Base-by-base conservation (phyloP, 345 rosid species). In the Bruguiera gymnorhiza region DNA sequence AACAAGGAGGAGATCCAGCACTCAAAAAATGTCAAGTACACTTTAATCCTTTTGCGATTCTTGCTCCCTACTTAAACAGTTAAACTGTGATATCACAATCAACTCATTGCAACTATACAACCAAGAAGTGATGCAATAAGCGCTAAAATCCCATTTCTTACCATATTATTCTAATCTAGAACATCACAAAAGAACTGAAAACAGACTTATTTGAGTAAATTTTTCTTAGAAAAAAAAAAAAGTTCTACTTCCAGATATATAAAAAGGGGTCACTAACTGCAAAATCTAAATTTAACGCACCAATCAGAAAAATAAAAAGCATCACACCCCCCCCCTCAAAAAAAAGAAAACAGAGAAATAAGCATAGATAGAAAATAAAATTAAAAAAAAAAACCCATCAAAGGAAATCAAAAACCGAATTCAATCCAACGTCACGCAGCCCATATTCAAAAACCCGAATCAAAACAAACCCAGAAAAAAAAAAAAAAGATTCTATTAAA, bases 361-460 rank as follows among this genome's bases (percentile, higher is more conserved):
- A 20, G 46, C 18, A 59, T 23, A 58, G 34, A 6, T n/a, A 26
- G 59, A 1, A 26, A 20, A 31, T 43, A 36, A 65, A 24, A 24
- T 24, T 24, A 24, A 63, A 62, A 68, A 62, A 34, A 9, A 19
- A 53, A 24, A 63, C 65, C 66, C 63, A 37, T 70, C 15, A 34
- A 59, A 76, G 39, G 30, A 70, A 76, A 75, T 53, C 5, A 60
- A 65, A 75, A 78, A 59, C 59, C 68, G 70, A 67, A 72, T 29
- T 72, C 63, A 73, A 60, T 65, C 65, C 77, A 27, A 50, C 18
- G 36, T 59, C 31, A 0, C 32, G 39, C 10, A 51, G 31, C 31
- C 53, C 26, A 27, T 60, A 61, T 50, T 48, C 65, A 54, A 37
- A 56, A 70, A 62, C 32, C 67, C 56, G 54, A 60, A 32, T 30